phyloP scores from a whole-genome alignment of 164 flowering plant genomes.

The Vitis riparia region DNA sequence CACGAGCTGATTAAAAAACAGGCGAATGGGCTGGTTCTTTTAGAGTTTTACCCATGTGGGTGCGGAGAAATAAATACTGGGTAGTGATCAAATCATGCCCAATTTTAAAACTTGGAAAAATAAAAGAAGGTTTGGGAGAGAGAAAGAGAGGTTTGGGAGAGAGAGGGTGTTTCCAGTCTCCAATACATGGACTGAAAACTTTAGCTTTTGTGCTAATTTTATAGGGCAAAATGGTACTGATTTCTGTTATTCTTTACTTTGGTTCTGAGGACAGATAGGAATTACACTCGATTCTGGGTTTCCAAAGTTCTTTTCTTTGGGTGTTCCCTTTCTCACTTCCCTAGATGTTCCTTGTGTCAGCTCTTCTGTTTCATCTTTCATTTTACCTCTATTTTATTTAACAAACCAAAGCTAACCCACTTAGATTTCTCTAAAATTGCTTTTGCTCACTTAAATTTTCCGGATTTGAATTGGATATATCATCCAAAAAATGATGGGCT shows the following conservation, averaged over 20 bases:
- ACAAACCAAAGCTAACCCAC: conserved; percentile 29
- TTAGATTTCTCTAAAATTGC: conserved; percentile 13
- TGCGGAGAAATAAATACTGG: conserved; percentile 41
- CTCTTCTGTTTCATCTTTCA: conserved; percentile 2
- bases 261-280: conserved; percentile 35
- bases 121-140: conserved; percentile 10
- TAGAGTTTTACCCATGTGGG: conserved; percentile 47
- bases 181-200: conserved; percentile 75
- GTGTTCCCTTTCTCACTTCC: conserved; percentile 72
- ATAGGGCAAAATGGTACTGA: conserved; percentile 27
- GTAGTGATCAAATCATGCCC: conserved; percentile 47
- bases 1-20: conserved; percentile 35
- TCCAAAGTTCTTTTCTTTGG: conserved; percentile 56
- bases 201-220: conserved; percentile 56
- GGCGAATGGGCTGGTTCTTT: conserved; percentile 28
- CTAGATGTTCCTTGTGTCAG: conserved; percentile 78
- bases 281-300: conserved; percentile 59
- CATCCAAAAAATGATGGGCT: conserved; percentile 3
- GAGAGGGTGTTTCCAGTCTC: conserved; percentile 61
- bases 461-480: neutral
- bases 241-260: conserved; percentile 59
- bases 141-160: conserved; percentile 18
- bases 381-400: conserved; percentile 7
- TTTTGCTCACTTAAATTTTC: neutral
- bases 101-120: conserved; percentile 8